Base-by-base conservation (phyloP, 2,329 filamentous ascomycete species). In the Coleophoma cylindrospora region DNA sequence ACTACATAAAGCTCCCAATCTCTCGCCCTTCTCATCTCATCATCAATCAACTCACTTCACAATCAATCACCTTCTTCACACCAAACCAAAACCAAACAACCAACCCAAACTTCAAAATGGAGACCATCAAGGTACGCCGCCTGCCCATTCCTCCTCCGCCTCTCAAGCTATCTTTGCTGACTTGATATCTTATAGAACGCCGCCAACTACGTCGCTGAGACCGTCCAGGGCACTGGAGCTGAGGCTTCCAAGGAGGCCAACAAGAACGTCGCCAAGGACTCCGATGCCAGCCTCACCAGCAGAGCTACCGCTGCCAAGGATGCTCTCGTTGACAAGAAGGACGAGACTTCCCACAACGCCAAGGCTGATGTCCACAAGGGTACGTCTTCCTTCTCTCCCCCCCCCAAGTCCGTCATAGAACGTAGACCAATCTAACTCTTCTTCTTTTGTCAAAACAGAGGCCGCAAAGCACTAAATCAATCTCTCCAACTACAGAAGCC, bases 121-220 rank as follows among this genome's bases (percentile, higher is more conserved):
- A 68, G 51, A 50, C 64, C 53, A 51, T 66, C 47, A 67, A 67
- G 65, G 60, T 56, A 62, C 32, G 54, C 50, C 32, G 54, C 50
- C 10, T 22, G 15, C 40, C 54, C 45, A 19, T 34, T 27, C 5
- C 38, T 36, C 38, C 44, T 37, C 46, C 34, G 38, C 45, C 12
- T 43, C 17, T 32, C 7, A 10, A 27, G 6, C 12, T 11, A 17
- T 44, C 15, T 17, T 38, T 45, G 19, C 50, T 53, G 36, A 54
- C 52, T 47, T 34, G 9, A 40, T 15, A 12, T 34, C 9, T 13
- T 66, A 56, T 62, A 68, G 69, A 74, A 77, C 70, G 71, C 71
- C 59, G 74, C 69, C 68, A 80, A 79, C 74, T 78, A 79, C 71
- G 74, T 80, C 64, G 66, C 72, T 53, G 78, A 81, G 73, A 69